Evolutionary conservation across 345 rosid genomes (phyloP).

Genomic region (Arabidopsis suecica): DNA sequence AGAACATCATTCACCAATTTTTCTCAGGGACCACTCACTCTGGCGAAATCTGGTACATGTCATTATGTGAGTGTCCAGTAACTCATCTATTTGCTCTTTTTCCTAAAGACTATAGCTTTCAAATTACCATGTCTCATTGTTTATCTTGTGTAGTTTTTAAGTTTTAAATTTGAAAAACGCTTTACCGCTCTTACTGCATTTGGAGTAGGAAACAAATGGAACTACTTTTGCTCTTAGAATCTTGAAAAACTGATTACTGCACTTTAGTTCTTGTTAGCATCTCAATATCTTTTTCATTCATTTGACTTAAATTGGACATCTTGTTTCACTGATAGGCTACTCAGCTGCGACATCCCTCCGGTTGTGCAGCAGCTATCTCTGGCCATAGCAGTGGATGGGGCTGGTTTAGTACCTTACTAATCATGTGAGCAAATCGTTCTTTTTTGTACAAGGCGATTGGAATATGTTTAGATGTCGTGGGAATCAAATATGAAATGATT

Average conservation of each 20-base stretch:
- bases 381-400: conserved; percentile 75
- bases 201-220: neutral
- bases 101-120: neutral
- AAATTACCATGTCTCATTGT: neutral
- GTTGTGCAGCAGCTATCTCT: conserved; percentile 68
- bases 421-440: conserved; percentile 54
- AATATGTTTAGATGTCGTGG: neutral
- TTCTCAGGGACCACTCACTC: conserved; percentile 71
- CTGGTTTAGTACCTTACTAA: conserved; percentile 72
- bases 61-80: conserved; percentile 67
- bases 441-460: neutral
- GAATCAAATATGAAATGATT: conserved; percentile 17
- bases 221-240: conserved; percentile 13
- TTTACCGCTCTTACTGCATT: neutral
- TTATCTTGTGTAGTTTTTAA: neutral
- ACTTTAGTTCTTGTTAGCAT: conserved; percentile 5
- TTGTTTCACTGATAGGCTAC: conserved; percentile 60
- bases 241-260: neutral
- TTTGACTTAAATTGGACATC: no score
- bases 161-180: neutral
- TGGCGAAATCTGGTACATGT: conserved; percentile 68
- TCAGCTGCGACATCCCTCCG: conserved; percentile 82
- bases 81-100: conserved; percentile 25
- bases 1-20: conserved; percentile 26
- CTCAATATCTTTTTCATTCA: neutral